Evolutionary conservation across 768 basidiomycete genomes (phyloP), one percentile per base, ranked within the genome.

Genomic region (Hysterangium stoloniferum): DNA sequence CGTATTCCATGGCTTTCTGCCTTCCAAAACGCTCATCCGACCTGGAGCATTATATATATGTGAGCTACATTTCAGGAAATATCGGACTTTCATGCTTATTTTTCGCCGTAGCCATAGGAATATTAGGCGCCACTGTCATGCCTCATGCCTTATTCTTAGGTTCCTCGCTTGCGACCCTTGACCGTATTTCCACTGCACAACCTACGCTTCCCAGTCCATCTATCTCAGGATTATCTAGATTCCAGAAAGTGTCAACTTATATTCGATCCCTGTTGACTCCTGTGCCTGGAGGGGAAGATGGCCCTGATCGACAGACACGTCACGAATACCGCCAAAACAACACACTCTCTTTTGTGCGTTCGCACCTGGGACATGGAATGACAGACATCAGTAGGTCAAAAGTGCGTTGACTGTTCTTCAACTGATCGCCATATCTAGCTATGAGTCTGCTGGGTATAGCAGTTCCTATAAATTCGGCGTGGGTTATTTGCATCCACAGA

Each of bases 61-160:
- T 54, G 32, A 41, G 24, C 59, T 1, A 54, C 57, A 2, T 59
- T 53, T n/a, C n/a, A n/a, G n/a, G n/a, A n/a, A n/a, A n/a, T n/a
- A n/a, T n/a, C n/a, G n/a, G n/a, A n/a, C n/a, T n/a, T n/a, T n/a
- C 51, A 60, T 62, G 7, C 62, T 67, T 36, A 64, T 66, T 38
- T 58, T 43, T 19, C 11, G 29, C 13, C 22, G 17, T 35, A 32
- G 28, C 47, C 28, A 48, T 46, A 32, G 58, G 57, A 29, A 63
- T 63, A 37, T 33, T 59, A 22, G 57, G 61, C 51, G 72, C 71
- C 3, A 74, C 71, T 4, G 69, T 71, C 57, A 72, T 72, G 71
- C 71, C 72, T 0, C 72, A 73, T 57, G 72, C 71, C 0, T 61
- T 74, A 27, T 70, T 70, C 60, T 61, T 74, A 32, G 72, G 72